Evolutionary conservation across 768 basidiomycete genomes (phyloP), one percentile per base, ranked within the genome.

Genomic region (Lactarius evosmus): DNA sequence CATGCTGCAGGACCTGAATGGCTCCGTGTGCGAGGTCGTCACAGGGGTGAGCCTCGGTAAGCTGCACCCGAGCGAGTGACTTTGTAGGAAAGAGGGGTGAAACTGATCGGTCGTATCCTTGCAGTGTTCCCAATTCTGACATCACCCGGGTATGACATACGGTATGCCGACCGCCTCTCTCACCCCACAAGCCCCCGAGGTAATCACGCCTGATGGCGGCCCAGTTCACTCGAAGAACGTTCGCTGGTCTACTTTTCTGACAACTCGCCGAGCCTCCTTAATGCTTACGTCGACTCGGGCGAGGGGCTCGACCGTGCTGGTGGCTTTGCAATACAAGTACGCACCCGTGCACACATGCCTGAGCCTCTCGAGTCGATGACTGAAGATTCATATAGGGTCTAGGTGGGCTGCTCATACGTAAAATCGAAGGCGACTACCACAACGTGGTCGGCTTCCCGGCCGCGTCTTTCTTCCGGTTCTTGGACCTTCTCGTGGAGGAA

Each of bases 401-500:
- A 2, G 96, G 96, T 0, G 89, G 88, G 3, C 62, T 93, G 51
- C 78, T 98, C 44, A 76, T 98, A 58, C 82, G 91, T 56, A 91
- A 91, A 70, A 83, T 97, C 27, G 91, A 96, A 56, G 95, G 94
- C 0, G 91, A 94, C 69, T 96, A 87, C 71, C 81, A 90, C 68
- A 98, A 97, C 69, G 88, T 92, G 2, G 93, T 95, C 16, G 95
- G 95, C 4, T 98, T 97, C 73, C 95, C 95, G 2, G 91, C 86
- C 0, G 83, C 93, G 6, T 89, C 90, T 8, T 94, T 94, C 75
- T 87, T 93, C 75, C 84, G 83, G 52, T 82, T 89, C 55, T 70
- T 94, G 46, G 86, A 89, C 57, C 67, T 82, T n/a, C 72, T 91
- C 12, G 77, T 85, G 12, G 88, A 91, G 30, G 89, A 93, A 57